Conservation (phyloP, 306 rosid species). For the Vigna unguiculata region DNA sequence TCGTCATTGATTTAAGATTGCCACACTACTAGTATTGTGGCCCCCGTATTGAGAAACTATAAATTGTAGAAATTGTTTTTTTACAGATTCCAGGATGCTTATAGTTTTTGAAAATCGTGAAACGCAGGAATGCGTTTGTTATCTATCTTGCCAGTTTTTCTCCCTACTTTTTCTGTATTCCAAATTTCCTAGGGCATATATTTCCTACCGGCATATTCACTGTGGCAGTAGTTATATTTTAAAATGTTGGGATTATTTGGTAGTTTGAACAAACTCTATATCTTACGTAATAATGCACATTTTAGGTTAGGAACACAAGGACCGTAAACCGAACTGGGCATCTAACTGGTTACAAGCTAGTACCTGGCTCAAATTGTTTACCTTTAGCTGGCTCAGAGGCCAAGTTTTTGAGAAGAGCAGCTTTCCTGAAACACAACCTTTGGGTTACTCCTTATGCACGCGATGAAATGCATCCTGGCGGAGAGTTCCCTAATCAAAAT, state of each 20-base stretch:
- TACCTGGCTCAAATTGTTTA: constrained; percentile 84
- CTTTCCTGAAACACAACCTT: constrained; percentile 85
- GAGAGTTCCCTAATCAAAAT: constrained; percentile 88
- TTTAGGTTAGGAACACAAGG: constrained; percentile 82
- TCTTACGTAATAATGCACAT: constrained; percentile 21
- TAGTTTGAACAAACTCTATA: constrained; percentile 36
- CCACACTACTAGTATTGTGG: neutral
- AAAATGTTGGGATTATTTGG: constrained; percentile 1
- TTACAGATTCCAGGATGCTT: neutral
- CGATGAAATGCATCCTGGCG: constrained; percentile 77
- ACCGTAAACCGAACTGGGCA: constrained; percentile 79
- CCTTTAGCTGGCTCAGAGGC: constrained; percentile 89
- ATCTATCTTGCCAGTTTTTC: neutral
- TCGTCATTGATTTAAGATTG: constrained; percentile 4
- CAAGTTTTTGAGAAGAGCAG: constrained; percentile 80
- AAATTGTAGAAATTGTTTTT: neutral
- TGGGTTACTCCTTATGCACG: constrained; percentile 77
- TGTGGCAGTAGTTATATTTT: neutral
- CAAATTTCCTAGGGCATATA: neutral
- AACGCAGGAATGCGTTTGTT: neutral
- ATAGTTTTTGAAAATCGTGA: neutral
- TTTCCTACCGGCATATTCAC: constrained; percentile 23
- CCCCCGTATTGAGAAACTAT: constrained; percentile 3
- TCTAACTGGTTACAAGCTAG: constrained; percentile 78
- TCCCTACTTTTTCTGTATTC: constrained; percentile 21